Base-by-base conservation (phyloP, 2,329 filamentous ascomycete genomes). In the Dactylellina cionopaga region DNA sequence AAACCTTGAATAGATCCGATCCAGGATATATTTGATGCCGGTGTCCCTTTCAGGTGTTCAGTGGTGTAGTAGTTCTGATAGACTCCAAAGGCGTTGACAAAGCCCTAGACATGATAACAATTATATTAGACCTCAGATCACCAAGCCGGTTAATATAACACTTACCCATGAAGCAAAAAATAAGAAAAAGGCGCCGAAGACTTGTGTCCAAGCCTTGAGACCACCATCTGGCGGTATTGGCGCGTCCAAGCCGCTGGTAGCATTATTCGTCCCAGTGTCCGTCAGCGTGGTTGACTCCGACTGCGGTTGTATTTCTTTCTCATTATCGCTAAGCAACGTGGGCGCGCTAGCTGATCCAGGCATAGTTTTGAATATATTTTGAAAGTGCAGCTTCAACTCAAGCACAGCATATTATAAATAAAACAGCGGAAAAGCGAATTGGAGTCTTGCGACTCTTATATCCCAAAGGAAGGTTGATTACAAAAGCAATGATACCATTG, bases 161-260 rank as follows among this genome's bases (percentile, higher is more conserved):
- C 68, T 46, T 13, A 72, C 80, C 82, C 86, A 88, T 0, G 85
- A 85, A 74, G 84, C 86, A 77, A 87, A 85, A 75, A 85, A 84
- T 46, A 86, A 81, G 49, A 85, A 79, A 75, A 85, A 85, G 1
- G 80, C 83, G 9, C 85, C 80, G 1, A 82, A 80, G 2, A 85
- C 84, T 75, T 87, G 86, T 0, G 82, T 79, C 85, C 85, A 87
- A n/a, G 86, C 86, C 29, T 80, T 77, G 25, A 83, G 76, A 0
- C 86, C 86, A 5, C 85, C 85, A 62, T 87, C 77, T 6, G 80
- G 78, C 31, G 60, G 65, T 11, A 59, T 37, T 3, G 59, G 59
- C 29, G 68, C 37, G 25, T 59, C 59, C 29, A 51, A 29, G 4
- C 7, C n/a, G 31, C 55, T 27, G 9, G 41, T 22, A 13, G 15